Evolutionary conservation across 2,329 filamentous ascomycete genomes (phyloP).

Genomic region (Pseudocercospora cruenta): DNA sequence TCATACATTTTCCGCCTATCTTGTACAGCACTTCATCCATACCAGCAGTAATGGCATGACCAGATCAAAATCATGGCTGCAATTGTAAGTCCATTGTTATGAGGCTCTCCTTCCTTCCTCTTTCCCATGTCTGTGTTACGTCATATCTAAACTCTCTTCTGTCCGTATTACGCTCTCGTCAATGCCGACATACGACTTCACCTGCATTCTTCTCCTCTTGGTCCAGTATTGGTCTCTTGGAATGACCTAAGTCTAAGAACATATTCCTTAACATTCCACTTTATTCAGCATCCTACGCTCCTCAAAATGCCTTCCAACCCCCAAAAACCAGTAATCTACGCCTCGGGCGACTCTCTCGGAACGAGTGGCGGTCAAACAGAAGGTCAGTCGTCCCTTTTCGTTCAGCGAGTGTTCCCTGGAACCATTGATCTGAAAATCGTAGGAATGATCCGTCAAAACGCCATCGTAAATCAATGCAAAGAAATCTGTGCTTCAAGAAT

Average conservation of each 20-base stretch:
- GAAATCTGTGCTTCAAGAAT: slow-evolving; percentile 69
- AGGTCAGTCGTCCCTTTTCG: too few relatives aligned
- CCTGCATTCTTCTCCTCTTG: too few relatives aligned
- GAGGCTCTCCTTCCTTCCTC: neutral
- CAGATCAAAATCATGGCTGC: neutral
- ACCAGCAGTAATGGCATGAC: neutral
- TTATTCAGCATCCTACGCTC: too few relatives aligned
- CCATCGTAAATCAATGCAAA: slow-evolving; percentile 66
- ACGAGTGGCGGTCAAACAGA: slow-evolving; percentile 52
- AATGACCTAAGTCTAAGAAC: too few relatives aligned
- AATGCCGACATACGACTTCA: neutral
- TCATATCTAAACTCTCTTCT: slow-evolving; percentile 10
- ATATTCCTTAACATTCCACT: too few relatives aligned
- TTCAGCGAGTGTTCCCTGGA: too few relatives aligned
- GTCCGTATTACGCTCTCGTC: neutral
- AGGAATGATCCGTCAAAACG: slow-evolving; percentile 40
- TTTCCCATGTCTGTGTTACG: slow-evolving; percentile 3
- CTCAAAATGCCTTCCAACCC: slow-evolving; percentile 20
- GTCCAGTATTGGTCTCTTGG: too few relatives aligned
- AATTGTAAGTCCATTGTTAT: too few relatives aligned
- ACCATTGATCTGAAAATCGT: too few relatives aligned
- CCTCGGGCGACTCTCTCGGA: slow-evolving; percentile 52
- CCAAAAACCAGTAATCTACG: slow-evolving; percentile 55
- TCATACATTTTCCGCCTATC: too few relatives aligned
- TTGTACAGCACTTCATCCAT: neutral